Base-by-base conservation (phyloP, 2,329 filamentous ascomycete genomes). In the Graphiopsis chlorocephala region DNA sequence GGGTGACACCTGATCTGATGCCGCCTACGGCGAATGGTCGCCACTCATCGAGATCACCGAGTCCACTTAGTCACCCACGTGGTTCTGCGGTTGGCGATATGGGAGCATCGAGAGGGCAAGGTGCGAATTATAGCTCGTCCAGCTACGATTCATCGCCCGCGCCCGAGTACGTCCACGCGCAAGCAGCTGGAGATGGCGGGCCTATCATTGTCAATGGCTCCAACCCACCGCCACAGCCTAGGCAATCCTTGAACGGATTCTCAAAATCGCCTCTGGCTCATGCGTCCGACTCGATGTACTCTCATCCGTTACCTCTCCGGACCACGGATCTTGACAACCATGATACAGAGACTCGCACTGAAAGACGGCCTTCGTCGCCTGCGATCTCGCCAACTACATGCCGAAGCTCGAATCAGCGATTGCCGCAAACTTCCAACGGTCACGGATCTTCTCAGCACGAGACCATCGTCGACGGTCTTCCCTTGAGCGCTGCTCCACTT, bases 151-250 rank as follows among this genome's bases (percentile, higher is more conserved):
- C 63, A 14, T 58, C 67, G 6, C 56, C 63, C 11, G 63, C 64
- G 14, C 59, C 66, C 8, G 52, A 63, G 20, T 52, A 61, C 29
- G 35, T 60, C 11, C 42, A 64, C 20, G 52, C 57, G 25, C 64
- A 59, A 31, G 31, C 52, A 1, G 61, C 68, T 28, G 62, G 64
- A 3, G 42, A 64, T 12, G 68, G 68, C 23, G 78, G 76, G 3
- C 78, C 78, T 1, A 69, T 80, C 53, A 80, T 80, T 59, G 78
- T 79, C 17, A 80, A 80, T 61, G 78, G 78, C 15, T 79, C 78
- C 15, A 75, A 59, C 23, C 55, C 69, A 38, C 57, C 66, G 4
- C 48, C 47, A 2, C 59, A 53, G 33, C 60, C 60, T 3, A 62
- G 60, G 17, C 48, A 55, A 17, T 17, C n/a, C 17, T n/a, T 23